These are phyloP conservation scores for Gossypium raimondii DNA, from an alignment of 345 rosid species.

Conservation along the genomic window DNA sequence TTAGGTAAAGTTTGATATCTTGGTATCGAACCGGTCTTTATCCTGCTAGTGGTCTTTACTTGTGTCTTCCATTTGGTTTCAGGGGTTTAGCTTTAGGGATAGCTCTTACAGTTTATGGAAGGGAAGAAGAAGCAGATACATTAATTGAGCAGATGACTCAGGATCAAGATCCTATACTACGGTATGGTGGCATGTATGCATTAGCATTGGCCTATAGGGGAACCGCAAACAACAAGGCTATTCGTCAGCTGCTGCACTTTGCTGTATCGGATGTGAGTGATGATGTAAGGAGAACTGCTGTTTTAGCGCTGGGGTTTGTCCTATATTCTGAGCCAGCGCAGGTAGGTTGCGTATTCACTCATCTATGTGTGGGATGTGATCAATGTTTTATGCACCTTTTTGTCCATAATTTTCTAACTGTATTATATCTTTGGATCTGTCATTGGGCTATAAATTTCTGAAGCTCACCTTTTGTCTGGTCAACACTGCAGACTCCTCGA, in stretches of 20 bases:
- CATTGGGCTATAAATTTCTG: background rate
- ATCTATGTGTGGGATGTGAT: background rate
- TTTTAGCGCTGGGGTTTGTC: conserved; percentile 97
- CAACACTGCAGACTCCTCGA: conserved; percentile 75
- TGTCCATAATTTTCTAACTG: background rate
- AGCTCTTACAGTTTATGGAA: conserved; percentile 95
- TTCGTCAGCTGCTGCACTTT: conserved; percentile 95
- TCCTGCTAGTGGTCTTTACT: background rate
- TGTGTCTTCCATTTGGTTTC: conserved; percentile 15
- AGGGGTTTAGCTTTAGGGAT: conserved; percentile 97
- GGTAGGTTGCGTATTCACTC: conserved; percentile 36
- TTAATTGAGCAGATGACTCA: conserved; percentile 52
- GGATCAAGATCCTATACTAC: conserved; percentile 7
- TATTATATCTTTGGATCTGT: background rate
- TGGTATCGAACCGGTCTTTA: conserved; percentile 6
- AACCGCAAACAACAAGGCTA: conserved; percentile 97
- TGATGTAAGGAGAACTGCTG: conserved; percentile 90
- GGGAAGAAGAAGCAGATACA: conserved; percentile 99
- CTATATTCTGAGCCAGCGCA: conserved; percentile 96
- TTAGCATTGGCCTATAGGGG: conserved; percentile 96
- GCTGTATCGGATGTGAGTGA: conserved; percentile 99
- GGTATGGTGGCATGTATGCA: conserved; percentile 7
- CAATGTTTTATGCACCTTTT: background rate
- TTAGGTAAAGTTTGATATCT: conserved; percentile 45
- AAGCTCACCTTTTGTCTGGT: conserved; percentile 18